Evolutionary conservation across 768 basidiomycete genomes (phyloP).

Genomic region (Russula lepida): DNA sequence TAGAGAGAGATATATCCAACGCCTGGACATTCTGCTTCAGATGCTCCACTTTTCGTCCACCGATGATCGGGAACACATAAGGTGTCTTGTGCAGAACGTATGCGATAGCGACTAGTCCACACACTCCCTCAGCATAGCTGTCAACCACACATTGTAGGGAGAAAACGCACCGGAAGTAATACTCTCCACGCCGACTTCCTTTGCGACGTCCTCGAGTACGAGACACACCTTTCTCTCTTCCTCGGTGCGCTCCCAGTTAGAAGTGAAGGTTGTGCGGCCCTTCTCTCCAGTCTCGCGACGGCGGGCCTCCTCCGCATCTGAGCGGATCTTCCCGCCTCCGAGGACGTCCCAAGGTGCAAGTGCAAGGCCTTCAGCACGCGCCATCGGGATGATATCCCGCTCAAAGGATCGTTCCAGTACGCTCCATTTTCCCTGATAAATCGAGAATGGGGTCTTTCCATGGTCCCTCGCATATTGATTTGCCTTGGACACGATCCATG

Average conservation of each 20-base stretch:
- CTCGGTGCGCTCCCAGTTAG: conserved; percentile 16
- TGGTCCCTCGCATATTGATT: conserved; percentile 33
- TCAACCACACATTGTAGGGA: background rate
- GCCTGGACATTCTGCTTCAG: conserved; percentile 43
- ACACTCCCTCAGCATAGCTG: background rate
- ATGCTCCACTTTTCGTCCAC: conserved; percentile 46
- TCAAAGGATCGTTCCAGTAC: conserved; percentile 32
- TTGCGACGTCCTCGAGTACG: conserved; percentile 38
- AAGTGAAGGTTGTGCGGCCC: conserved; percentile 27
- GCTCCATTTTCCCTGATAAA: conserved; percentile 36
- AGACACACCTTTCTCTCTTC: conserved; percentile 15
- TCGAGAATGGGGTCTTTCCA: conserved; percentile 34
- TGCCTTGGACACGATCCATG: conserved; percentile 33
- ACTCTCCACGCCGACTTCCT: conserved; percentile 39
- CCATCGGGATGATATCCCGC: conserved; percentile 37
- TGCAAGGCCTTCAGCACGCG: conserved; percentile 27
- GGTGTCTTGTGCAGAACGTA: conserved; percentile 48
- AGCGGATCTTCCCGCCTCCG: conserved; percentile 34
- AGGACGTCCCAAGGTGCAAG: conserved; percentile 39
- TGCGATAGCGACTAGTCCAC: conserved; percentile 39
- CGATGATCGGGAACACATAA: conserved; percentile 45
- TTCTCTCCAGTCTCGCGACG: conserved; percentile 27
- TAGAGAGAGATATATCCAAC: conserved; percentile 38
- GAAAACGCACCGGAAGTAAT: conserved; percentile 38
- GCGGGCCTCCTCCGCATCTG: conserved; percentile 32